phyloP scores from a whole-genome alignment of 805 yeast genomes.

The Danielozyma ontarioensis region DNA sequence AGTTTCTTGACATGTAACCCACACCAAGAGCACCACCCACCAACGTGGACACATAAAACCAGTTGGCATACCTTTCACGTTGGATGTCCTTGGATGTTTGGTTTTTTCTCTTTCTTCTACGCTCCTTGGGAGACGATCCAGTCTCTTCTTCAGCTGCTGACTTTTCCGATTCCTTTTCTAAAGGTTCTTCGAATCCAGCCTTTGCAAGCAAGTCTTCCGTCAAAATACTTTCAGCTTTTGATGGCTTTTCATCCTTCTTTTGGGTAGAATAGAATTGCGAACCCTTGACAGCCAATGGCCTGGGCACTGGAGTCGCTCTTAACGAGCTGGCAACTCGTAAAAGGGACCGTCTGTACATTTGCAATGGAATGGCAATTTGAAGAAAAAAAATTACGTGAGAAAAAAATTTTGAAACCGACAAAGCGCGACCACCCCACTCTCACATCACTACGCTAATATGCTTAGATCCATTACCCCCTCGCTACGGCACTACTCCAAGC shows the following conservation, averaged over 20 bases:
- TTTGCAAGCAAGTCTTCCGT: slow-evolving; percentile 77
- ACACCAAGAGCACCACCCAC: slow-evolving; percentile 50
- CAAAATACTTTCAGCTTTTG: slow-evolving; percentile 49
- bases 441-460: too few species aligned
- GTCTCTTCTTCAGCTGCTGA: slow-evolving; percentile 9
- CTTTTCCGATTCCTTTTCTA: slow-evolving; percentile 12
- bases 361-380: too few species aligned
- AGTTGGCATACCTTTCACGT: slow-evolving; percentile 76
- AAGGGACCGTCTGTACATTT: too few species aligned
- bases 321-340: too few species aligned
- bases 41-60: slow-evolving; percentile 59
- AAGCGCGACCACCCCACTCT: too few species aligned
- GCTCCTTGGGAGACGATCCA: slow-evolving; percentile 6
- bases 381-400: too few species aligned
- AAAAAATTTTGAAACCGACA: too few species aligned
- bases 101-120: slow-evolving; percentile 50
- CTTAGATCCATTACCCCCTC: too few species aligned
- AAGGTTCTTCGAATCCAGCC: slow-evolving; percentile 68
- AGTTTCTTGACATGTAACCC: slow-evolving; percentile 72
- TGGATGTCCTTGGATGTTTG: slow-evolving; percentile 69
- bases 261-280: slow-evolving; percentile 8
- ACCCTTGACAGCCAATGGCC: too few species aligned
- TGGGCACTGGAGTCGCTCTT: too few species aligned
- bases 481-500: too few species aligned
- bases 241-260: slow-evolving; percentile 15